Conservation (phyloP, 805 yeast genomes). For the Yamadazyma takamatsuzukensis region DNA sequence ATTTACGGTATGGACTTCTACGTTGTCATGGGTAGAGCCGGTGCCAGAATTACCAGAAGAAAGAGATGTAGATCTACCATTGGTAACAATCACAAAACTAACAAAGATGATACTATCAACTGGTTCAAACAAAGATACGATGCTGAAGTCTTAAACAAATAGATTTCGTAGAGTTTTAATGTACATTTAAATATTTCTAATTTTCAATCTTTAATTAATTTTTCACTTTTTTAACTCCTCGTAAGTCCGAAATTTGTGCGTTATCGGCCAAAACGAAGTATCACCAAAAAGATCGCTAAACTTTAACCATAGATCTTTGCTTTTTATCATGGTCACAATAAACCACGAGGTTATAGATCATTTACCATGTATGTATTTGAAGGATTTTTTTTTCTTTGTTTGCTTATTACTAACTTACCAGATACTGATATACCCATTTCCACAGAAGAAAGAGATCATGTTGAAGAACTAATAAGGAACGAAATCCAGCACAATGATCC, state of each 20-base stretch:
- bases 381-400: neutral
- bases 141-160: slow-evolving; percentile 92
- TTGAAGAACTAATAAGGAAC: slow-evolving; percentile 28
- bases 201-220: too few relatives aligned
- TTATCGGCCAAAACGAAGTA: too few relatives aligned
- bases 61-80: slow-evolving; percentile 87
- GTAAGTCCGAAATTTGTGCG: too few relatives aligned
- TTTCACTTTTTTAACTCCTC: too few relatives aligned
- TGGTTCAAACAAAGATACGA: slow-evolving; percentile 99
- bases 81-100: slow-evolving; percentile 91
- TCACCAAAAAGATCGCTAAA: neutral
- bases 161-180: slow-evolving; percentile 23
- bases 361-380: slow-evolving; percentile 33
- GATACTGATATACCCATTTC: slow-evolving; percentile 32
- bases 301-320: neutral
- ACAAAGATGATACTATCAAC: slow-evolving; percentile 88
- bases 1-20: slow-evolving; percentile 99
- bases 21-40: slow-evolving; percentile 99
- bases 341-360: slow-evolving; percentile 35
- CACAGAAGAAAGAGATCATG: slow-evolving; percentile 31
- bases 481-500: slow-evolving; percentile 1
- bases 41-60: slow-evolving; percentile 98
- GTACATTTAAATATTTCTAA: too few relatives aligned
- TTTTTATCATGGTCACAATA: slow-evolving; percentile 18
- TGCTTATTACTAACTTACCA: slow-evolving; percentile 3